Base-by-base conservation (phyloP, 495 filamentous ascomycete genomes). In the Penicillium canescens region DNA sequence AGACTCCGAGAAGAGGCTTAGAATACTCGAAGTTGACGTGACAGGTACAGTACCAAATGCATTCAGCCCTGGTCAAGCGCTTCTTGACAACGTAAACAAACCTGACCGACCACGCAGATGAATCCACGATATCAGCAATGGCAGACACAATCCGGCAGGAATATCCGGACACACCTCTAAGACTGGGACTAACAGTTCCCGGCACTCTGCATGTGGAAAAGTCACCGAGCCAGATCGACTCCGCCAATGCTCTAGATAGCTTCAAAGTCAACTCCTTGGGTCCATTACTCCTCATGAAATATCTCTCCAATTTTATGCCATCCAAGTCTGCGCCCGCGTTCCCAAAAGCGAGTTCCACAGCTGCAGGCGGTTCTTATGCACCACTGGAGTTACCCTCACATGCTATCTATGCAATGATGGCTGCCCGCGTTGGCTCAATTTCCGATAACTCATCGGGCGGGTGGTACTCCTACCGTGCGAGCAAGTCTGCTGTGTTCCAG, bases 121-220 rank as follows among this genome's bases (percentile, higher is more conserved):
- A 74, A 62, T 54, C 68, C 12, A 71, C 71, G 23, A 73, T 80
- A 42, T 65, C 68, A 12, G 54, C 54, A 45, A 68, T 77, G 67
- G 63, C 68, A 33, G 57, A 68, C 1, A 60, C 54, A 13, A 71
- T 76, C 42, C 66, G 67, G 33, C 39, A 61, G 13, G 47, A 61
- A 36, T 86, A 84, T 61, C 84, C 85, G 0, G 54, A 70, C 0
- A 64, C 80, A 55, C 79, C 84, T 43, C 80, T 94, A 2, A 87
- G 84, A 42, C 83, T 92, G 11, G 82, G 86, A 8, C 82, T 92
- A 53, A 80, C 80, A 40, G 65, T 92, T 2, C 87, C 90, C 0
- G 91, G 91, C 0, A 78, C 91, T 45, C 78, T 95, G 1, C 76
- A 84, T 63, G 85, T 89, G 0, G 91, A 95, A 60, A 91, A 88